Conservation (phyloP, 2,329 filamentous ascomycete genomes). For the Talaromyces sp. region DNA sequence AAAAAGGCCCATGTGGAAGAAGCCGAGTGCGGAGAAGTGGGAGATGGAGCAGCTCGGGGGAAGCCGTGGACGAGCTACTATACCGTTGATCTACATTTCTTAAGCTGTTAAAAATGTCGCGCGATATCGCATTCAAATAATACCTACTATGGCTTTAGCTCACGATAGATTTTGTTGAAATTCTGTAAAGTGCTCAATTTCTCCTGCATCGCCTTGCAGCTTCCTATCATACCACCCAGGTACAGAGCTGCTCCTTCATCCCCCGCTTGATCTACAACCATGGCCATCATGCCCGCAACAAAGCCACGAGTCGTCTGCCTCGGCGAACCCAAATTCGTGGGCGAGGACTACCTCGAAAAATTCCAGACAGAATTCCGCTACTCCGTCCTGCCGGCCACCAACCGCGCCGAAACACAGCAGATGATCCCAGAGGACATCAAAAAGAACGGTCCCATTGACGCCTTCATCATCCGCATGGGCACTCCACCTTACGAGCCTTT, state of each 20-base stretch:
- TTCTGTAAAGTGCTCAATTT: not conserved
- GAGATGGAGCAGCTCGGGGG: not conserved
- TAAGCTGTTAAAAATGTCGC: not conserved
- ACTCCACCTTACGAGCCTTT: slow-evolving; percentile 52
- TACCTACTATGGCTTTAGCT: not conserved
- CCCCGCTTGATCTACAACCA: slow-evolving; percentile 1
- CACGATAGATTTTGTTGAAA: not conserved
- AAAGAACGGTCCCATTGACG: slow-evolving; percentile 45
- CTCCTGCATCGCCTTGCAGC: not conserved
- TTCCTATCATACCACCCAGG: not conserved
- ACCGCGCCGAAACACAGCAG: slow-evolving; percentile 38
- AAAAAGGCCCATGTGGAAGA: not conserved
- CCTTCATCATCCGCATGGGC: slow-evolving; percentile 53
- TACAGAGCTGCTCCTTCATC: not conserved
- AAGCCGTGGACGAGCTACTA: not conserved
- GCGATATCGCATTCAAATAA: not conserved
- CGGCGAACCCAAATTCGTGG: slow-evolving; percentile 42
- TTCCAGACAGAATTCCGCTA: slow-evolving; percentile 44
- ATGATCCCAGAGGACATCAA: slow-evolving; percentile 40
- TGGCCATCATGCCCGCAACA: slow-evolving; percentile 6
- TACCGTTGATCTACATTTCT: not conserved
- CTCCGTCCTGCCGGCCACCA: slow-evolving; percentile 40
- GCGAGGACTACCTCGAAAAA: slow-evolving; percentile 41
- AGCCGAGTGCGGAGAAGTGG: not conserved
- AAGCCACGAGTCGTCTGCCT: slow-evolving; percentile 47